Evolutionary conservation across 2,329 filamentous ascomycete genomes (phyloP), one percentile per base, ranked within the genome.

Genomic region (Aaosphaeria arxii): DNA sequence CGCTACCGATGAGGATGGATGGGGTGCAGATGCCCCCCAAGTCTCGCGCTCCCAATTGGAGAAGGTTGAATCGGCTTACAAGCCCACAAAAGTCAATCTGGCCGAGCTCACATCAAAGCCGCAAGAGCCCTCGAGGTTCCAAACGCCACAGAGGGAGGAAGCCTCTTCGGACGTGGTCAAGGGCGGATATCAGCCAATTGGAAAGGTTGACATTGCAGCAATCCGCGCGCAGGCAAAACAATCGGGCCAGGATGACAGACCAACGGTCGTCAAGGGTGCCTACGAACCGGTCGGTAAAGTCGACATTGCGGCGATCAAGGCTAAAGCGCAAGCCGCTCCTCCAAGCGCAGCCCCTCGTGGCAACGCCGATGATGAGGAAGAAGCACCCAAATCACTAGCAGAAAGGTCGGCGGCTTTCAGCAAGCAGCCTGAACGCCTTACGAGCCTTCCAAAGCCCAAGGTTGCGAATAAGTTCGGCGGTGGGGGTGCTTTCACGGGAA

Each of bases 261-360:
- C 94, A 4, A 82, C 87, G 1, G 82, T 84, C 5, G 89, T 97
- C 17, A 97, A 95, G 73, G 94, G 94, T 39, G 83, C 91, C 28
- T 99, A 99, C 65, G 88, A 97, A 70, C 94, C 94, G 2, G 79
- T 97, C 17, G 94, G 94, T 42, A 97, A 96, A 74, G 92, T 99
- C 7, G 94, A 99, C 59, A 97, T 99, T 71, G 89, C 89, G 40
- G 91, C 92, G 24, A 96, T 99, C 64, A 84, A 89, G 55, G 87
- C 92, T 24, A 87, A 84, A 70, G 87, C 90, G 5, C 88, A 94
- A 70, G 64, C 57, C 41, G 69, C 64, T 43, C 69, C 65, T 28
- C 7, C 33, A 9, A n/a, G 33, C 7, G 56, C 66, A 11, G 49
- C 65, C 42, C 54, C 61, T 5, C 62, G 63, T 24, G 59, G 63